Base-by-base conservation (phyloP, 1,284 basidiomycete genomes). In the Sanghuangporus baumii region DNA sequence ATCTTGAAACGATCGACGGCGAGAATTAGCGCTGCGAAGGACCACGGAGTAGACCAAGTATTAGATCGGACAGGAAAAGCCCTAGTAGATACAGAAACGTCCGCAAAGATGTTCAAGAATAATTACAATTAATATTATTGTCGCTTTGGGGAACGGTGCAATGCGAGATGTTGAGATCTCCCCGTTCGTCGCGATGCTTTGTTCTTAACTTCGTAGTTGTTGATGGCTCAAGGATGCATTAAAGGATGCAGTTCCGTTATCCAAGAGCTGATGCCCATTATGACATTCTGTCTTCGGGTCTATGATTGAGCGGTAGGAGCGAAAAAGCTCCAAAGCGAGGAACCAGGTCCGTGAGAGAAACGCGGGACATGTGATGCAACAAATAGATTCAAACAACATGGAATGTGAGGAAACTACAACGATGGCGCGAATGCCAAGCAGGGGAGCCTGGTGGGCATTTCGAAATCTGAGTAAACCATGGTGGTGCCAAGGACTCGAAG, bases 401-500 rank as follows among this genome's bases (percentile, higher is more conserved):
- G 8, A 58, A 38, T 23, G 37, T 20, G 52, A 41, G 9, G 9
- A 38, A 59, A 51, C 16, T 51, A 59, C 46, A 59, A n/a, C 9
- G 34, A 38, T 7, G 16, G 46, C 16, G 34, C 37, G 20, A 16
- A 51, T 47, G 57, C 55, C 55, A 46, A 46, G 55, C 40, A 31
- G 11, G 2, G n/a, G 40, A 18, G 55, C 18, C 26, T 37, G 41
- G 37, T 18, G 40, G 34, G n/a, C 26, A 36, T 23, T 23, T 20
- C 2, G 11, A 41, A 56, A 48, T 48, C 34, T 20, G 38, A 55
- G 51, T 48, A 26, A 23, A 23, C 34, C 12, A 16, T 36, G 46
- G 8, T 20, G 48, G 41, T n/a, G 59, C 56, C 56, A 57, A 57
- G 56, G 52, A 47, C 4, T 34, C n/a, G 40, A 47, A 48, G 57